A percentile compares a stretch with the other conserved stretches of the same genome.
Evolutionary conservation across 192 early-diverging fungal species (phyloP).

Genomic region (Linnemannia hyalina): DNA sequence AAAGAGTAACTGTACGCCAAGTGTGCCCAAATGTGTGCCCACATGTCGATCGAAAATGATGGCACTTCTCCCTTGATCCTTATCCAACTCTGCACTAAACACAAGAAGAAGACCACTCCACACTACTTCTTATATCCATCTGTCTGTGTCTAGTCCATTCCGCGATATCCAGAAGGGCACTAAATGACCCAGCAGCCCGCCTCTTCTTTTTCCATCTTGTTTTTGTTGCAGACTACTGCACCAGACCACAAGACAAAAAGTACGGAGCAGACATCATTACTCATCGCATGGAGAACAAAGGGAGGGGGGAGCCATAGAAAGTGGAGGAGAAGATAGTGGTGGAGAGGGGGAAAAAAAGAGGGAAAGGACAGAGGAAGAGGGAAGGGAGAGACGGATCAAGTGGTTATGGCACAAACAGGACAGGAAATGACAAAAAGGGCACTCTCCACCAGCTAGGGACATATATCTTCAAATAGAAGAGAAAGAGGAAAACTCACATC

Average conservation of each 20-base stretch:
- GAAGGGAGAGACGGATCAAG: not conserved
- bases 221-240: not conserved
- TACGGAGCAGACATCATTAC: not conserved
- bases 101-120: not conserved
- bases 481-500: constrained; percentile 65
- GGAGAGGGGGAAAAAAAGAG: not conserved
- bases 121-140: not conserved
- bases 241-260: not conserved
- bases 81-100: constrained; percentile 4
- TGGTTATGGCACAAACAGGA: not conserved
- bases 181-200: not conserved
- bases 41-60: not conserved
- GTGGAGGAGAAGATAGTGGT: not conserved
- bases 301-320: not conserved
- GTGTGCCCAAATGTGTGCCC: not conserved
- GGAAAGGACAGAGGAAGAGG: not conserved
- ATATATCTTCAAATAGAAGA: not conserved
- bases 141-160: not conserved
- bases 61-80: not conserved
- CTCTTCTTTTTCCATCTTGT: not conserved
- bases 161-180: not conserved
- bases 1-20: not conserved
- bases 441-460: not conserved
- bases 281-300: not conserved
- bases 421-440: not conserved